Evolutionary conservation across 1,284 basidiomycete species (phyloP), one percentile per base, ranked within the genome.

Genomic region (Coriolopsis trogii): DNA sequence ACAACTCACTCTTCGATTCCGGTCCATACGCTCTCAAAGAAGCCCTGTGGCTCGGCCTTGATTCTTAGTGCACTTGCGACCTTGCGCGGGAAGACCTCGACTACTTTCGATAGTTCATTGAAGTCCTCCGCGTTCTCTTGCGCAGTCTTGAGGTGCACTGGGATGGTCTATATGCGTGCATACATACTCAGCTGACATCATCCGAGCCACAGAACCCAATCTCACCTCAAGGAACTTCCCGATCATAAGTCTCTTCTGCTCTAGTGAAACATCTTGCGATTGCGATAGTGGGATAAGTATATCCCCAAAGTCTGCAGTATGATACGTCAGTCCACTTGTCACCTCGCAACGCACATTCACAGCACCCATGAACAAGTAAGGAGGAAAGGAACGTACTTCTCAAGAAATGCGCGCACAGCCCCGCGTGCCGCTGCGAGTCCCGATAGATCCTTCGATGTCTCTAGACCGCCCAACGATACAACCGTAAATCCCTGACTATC

Each of bases 211-310:
- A 15, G 15, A 20, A 51, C n/a, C 10, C 21, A 13, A n/a, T 30
- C 24, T 5, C 50, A 64, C 67, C 60, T 67, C 66, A 15, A 67
- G 44, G 49, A 69, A 69, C 43, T 67, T 67, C 43, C 60, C 62
- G 41, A 69, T 65, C 67, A 67, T 67, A n/a, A 65, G 33, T 24
- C 50, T 58, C 64, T 67, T 69, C 58, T 67, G 63, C 20, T 51
- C 48, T 3, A 58, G 8, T 7, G 59, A 53, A 43, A 69, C 58
- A n/a, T 53, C 45, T 9, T 24, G 10, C n/a, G 64, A 64, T 33
- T 58, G 57, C 1, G 67, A 63, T 16, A 67, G 48, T 4, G 67
- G 67, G 6, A 67, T 56, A 15, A 69, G 42, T 2, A 67, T 60
- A 23, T 61, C 61, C 16, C 56, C 62, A 46, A 64, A 69, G 28